These are phyloP conservation scores for Tillandsia fasciculata DNA, from an alignment of 176 grass and related monocot genomes.

Conservation along the genomic window DNA sequence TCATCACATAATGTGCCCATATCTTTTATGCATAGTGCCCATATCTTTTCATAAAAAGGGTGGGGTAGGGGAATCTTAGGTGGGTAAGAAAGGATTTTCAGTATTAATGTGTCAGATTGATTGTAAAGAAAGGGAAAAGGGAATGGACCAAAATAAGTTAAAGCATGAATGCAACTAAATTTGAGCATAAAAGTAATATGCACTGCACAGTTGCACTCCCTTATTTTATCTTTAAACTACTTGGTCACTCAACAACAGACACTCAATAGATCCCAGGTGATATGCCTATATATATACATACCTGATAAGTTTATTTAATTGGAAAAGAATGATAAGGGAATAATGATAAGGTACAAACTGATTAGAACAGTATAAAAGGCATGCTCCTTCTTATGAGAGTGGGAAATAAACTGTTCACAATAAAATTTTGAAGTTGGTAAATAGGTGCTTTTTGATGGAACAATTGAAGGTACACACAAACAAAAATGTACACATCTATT, in stretches of 20 bases:
- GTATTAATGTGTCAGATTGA: background rate
- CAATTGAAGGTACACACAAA: no score
- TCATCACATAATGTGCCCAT: no score
- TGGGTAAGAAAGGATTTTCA: background rate
- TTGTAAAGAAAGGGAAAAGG: background rate
- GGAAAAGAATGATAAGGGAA: background rate
- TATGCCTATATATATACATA: background rate
- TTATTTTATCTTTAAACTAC: background rate
- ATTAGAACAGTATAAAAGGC: no score
- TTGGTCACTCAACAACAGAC: background rate
- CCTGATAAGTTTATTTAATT: background rate
- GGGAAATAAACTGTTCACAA: no score
- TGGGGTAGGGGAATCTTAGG: background rate
- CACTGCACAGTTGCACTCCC: background rate
- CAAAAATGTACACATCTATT: no score
- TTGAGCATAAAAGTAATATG: background rate
- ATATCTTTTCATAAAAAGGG: background rate
- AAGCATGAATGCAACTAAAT: background rate
- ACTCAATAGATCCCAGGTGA: background rate
- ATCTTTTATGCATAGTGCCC: background rate
- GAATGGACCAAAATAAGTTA: background rate
- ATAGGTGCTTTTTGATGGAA: no score
- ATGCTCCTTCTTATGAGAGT: no score
- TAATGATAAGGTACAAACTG: background rate
- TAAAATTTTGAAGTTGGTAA: no score